Conservation (phyloP, 306 rosid genomes). For the Dryas octopetala region DNA sequence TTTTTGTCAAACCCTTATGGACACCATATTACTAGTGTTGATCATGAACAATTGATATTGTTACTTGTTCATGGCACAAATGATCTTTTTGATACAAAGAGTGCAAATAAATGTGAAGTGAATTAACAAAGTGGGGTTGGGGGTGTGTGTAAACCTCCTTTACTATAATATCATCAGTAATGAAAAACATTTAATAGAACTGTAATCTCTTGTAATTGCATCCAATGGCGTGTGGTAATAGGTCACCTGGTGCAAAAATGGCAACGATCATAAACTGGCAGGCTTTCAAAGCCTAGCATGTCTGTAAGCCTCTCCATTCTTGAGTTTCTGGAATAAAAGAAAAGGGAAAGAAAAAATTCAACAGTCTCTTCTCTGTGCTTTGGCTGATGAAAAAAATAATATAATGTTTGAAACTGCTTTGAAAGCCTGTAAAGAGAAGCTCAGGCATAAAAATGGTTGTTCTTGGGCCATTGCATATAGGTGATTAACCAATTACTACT, state of each 20-base stretch:
- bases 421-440: neutral
- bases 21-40: neutral
- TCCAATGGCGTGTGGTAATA: neutral
- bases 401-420: neutral
- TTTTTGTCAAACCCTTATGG: neutral
- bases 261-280: neutral
- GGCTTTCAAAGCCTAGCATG: neutral
- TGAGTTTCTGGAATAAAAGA: neutral
- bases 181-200: neutral
- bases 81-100: neutral
- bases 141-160: constrained; percentile 9
- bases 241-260: neutral
- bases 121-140: neutral
- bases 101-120: neutral
- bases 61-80: constrained; percentile 5
- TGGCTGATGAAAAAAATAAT: neutral
- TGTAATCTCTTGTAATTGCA: constrained; percentile 2
- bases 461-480: neutral
- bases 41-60: neutral
- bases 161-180: constrained; percentile 3
- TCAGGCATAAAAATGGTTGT: neutral
- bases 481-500: neutral
- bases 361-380: neutral
- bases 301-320: constrained; percentile 1
- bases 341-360: neutral